Evolutionary conservation across 2,329 filamentous ascomycete species (phyloP).

Genomic region (Talaromyces funiculosus): DNA sequence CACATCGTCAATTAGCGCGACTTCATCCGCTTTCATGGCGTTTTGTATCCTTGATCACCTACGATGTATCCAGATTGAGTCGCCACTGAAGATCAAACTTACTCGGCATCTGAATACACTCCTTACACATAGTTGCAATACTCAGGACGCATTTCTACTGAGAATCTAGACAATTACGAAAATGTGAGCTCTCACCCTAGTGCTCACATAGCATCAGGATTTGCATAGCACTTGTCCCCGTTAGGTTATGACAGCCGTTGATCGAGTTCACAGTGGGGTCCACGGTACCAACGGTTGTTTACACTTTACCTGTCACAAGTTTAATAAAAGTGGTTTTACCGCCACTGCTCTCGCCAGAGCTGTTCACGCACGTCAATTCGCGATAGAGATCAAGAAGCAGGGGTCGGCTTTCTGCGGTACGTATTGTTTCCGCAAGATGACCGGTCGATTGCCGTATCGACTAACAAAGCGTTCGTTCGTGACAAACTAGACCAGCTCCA

Average conservation of each 20-base stretch:
- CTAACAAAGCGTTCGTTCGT: not conserved
- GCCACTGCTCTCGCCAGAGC: not conserved
- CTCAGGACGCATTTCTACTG: not conserved
- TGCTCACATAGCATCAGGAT: not conserved
- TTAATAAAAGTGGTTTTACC: too few species aligned
- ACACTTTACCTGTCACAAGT: too few species aligned
- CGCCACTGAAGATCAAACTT: not conserved
- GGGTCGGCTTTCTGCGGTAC: not conserved
- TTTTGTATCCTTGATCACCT: not conserved
- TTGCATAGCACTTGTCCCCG: conserved; percentile 5
- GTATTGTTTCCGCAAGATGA: not conserved
- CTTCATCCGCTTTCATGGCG: not conserved
- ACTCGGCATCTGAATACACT: not conserved
- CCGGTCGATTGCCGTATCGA: not conserved
- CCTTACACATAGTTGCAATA: not conserved
- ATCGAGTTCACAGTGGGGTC: conserved; percentile 11
- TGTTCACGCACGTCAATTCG: not conserved
- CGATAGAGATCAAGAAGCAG: not conserved
- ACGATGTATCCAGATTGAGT: not conserved
- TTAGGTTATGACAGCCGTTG: conserved; percentile 10
- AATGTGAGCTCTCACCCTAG: conserved; percentile 1
- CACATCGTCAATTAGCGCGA: not conserved
- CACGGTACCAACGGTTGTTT: conserved; percentile 5
- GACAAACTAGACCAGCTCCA: not conserved
- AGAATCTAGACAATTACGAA: not conserved